Evolutionary conservation across 1,139 yeast genomes (phyloP).

Genomic region (Saccharomyces hybrid): DNA sequence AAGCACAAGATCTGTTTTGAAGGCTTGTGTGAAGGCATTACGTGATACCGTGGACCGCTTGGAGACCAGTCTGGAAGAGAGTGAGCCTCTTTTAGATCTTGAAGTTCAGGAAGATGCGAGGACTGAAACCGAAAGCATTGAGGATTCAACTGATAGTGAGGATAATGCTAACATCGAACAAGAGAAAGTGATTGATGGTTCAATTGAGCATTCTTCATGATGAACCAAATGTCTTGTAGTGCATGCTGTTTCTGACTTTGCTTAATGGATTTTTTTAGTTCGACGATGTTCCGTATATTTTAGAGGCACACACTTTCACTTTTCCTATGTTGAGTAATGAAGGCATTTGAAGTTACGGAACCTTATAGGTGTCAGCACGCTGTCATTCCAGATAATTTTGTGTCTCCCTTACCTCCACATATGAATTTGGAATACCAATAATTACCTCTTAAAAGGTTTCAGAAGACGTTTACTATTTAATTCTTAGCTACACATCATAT

Average conservation of each 20-base stretch:
- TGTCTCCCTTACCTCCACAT: no score
- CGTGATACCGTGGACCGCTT: background rate
- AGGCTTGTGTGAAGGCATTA: background rate
- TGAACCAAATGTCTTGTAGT: background rate
- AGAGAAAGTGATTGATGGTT: background rate
- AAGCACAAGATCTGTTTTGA: background rate
- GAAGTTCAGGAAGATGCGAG: background rate
- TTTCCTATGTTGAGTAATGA: no score
- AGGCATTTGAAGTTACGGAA: no score
- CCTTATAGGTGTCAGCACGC: no score
- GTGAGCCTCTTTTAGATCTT: background rate
- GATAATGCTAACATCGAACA: background rate
- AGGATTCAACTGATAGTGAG: background rate
- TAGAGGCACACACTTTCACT: no score
- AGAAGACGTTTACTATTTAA: no score
- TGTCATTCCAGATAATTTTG: no score
- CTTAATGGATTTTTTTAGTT: background rate
- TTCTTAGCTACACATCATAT: no score
- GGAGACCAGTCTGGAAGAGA: background rate
- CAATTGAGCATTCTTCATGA: background rate
- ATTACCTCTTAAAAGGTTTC: no score
- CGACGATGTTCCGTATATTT: no score
- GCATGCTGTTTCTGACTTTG: background rate
- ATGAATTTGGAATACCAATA: no score
- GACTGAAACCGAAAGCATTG: background rate